Conservation (phyloP, 768 basidiomycete genomes). For the Macrolepiota albuminosa region DNA sequence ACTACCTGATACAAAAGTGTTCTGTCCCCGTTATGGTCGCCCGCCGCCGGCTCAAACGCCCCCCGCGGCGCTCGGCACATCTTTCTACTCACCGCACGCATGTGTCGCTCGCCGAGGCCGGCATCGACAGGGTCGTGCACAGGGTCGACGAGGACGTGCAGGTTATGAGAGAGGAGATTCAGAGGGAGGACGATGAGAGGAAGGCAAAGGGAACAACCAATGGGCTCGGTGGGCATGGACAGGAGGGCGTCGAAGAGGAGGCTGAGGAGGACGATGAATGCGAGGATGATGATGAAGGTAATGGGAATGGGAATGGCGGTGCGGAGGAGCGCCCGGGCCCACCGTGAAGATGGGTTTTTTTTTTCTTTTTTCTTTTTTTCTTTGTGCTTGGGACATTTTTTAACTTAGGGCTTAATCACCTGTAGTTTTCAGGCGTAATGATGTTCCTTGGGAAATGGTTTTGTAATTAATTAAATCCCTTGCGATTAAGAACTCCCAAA, state of each 20-base stretch:
- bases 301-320: not conserved
- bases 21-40: conserved; percentile 97
- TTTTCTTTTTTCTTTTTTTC: not conserved
- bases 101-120: conserved; percentile 82
- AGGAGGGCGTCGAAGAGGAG: conserved; percentile 12
- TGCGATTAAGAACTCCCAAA: too few relatives aligned
- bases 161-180: conserved; percentile 72
- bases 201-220: conserved; percentile 28
- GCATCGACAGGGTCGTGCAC: conserved; percentile 81
- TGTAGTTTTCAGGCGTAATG: too few relatives aligned
- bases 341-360: not conserved
- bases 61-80: conserved; percentile 76
- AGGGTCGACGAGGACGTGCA: conserved; percentile 86
- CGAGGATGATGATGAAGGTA: conserved; percentile 24
- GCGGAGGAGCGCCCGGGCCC: too few relatives aligned
- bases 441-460: too few relatives aligned
- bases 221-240: conserved; percentile 14
- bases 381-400: not conserved
- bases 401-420: too few relatives aligned
- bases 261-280: conserved; percentile 25
- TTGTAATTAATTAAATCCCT: too few relatives aligned
- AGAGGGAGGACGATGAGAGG: conserved; percentile 61
- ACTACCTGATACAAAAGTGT: conserved; percentile 92
- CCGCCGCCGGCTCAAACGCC: conserved; percentile 84
- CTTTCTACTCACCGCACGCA: conserved; percentile 77